Evolutionary conservation across 139 green algal genomes (phyloP), one percentile per base, ranked within the genome.

Genomic region (Chlorella vulgaris): DNA sequence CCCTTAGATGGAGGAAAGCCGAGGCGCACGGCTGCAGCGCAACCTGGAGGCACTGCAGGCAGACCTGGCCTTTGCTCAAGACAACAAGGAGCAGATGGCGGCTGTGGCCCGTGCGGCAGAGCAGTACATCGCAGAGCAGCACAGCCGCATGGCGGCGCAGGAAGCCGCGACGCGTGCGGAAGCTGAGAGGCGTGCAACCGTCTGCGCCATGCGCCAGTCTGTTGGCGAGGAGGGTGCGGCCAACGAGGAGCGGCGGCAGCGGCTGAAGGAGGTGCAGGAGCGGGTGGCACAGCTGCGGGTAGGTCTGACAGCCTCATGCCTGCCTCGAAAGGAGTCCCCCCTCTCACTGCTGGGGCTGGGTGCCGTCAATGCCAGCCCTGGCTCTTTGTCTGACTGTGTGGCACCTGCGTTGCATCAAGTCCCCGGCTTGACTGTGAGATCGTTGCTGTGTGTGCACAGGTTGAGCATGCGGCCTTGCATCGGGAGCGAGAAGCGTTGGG

Each of bases 1-100:
- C n/a, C n/a, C n/a, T n/a, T n/a, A 88, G 69, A 88, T 88, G 83
- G 83, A 88, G 69, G 76, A 82, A 26, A 84, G 83, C 53, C 51
- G 74, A 10, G 40, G 50, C 13, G 39, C 39, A 47, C 74, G 66
- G n/a, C 71, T 71, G 67, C 43, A 24, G 13, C 78, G 78, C 66
- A 75, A 83, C 78, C 78, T 84, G 68, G 73, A 83, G 31, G 63
- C 55, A 0, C 80, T 86, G n/a, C 79, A 83, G 31, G 29, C 55
- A 19, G 81, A 86, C 55, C 39, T 83, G 35, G 81, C 63, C 8
- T 65, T 81, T 36, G 31, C 83, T 4, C n/a, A 83, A 24, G 21
- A 63, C 35, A 47, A 53, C 31, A 19, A 36, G 22, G 29, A 77
- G n/a, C 69, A 84, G 47, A 5, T 69, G 50, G 51, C 33, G 38